Evolutionary conservation across 139 green algal genomes (phyloP).

Genomic region (Chlamydomonas asymmetrica): DNA sequence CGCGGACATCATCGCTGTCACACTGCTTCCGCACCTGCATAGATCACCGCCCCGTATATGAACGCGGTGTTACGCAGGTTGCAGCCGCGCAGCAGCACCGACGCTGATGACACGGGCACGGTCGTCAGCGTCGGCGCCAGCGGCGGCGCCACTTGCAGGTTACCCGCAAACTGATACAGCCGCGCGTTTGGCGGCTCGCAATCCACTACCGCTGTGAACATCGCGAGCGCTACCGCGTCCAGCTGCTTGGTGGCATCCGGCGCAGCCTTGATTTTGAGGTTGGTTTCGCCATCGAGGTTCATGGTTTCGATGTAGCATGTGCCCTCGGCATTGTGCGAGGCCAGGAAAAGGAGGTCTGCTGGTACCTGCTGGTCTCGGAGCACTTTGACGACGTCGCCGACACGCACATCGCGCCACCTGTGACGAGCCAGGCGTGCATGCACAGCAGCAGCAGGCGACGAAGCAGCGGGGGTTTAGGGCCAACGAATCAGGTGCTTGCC

Average conservation of each 20-base stretch:
- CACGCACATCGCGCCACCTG: slow-evolving; percentile 58
- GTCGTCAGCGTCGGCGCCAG: not conserved
- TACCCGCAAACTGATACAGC: slow-evolving; percentile 79
- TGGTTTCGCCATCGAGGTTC: slow-evolving; percentile 89
- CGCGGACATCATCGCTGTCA: too few species aligned
- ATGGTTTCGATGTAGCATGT: slow-evolving; percentile 80
- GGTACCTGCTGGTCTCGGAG: slow-evolving; percentile 67
- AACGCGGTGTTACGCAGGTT: slow-evolving; percentile 80
- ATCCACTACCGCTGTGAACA: slow-evolving; percentile 35
- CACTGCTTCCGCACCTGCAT: too few species aligned
- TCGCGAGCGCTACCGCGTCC: slow-evolving; percentile 28
- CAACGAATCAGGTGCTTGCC: too few species aligned
- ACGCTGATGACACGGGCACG: too few species aligned
- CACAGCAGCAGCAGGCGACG: not conserved
- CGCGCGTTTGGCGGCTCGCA: slow-evolving; percentile 81
- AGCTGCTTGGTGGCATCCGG: slow-evolving; percentile 51
- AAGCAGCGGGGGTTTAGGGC: too few species aligned
- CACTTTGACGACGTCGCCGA: slow-evolving; percentile 61
- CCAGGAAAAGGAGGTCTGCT: slow-evolving; percentile 78
- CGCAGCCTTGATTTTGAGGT: slow-evolving; percentile 70
- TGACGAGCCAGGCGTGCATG: too few species aligned
- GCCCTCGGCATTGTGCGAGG: slow-evolving; percentile 52
- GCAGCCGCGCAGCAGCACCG: slow-evolving; percentile 80
- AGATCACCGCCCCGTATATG: slow-evolving; percentile 88
- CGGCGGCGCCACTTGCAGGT: slow-evolving; percentile 37